Evolutionary conservation across 371 early-diverging fungal species (phyloP), one percentile per base, ranked within the genome.

Genomic region (Haplosporangium sp.): DNA sequence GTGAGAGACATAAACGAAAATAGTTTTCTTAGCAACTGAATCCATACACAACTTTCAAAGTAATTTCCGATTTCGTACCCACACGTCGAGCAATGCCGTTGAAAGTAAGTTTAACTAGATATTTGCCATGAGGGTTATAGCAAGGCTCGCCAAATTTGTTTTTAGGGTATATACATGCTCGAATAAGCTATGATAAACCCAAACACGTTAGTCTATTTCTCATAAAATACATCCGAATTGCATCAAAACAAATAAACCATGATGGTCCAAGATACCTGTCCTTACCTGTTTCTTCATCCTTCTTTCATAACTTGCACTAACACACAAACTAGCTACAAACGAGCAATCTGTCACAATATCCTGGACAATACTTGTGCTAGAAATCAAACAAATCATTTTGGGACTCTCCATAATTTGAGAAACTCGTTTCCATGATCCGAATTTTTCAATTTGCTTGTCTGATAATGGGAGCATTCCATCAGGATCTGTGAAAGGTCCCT

Each of bases 261-360:
- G 27, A 27, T 27, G 27, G 27, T 27, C 27, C 10, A 58, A 20
- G 8, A 52, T 5, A 44, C 39, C 44, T 55, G 47, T 11, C 39
- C 19, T 17, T 74, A 91, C 92, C 85, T 91, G 92, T 63, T 92
- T 93, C 48, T 88, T 86, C 72, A 92, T 93, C 65, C 87, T 88
- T 13, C 85, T 82, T 72, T 97, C 96, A 73, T 96, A 95, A 37
- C 92, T 93, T 5, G 96, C 93, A 47, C 94, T 88, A 15, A 96
- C 96, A 75, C 94, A 94, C 19, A 97, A 76, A 34, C 96, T 95
- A 2, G 96, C 96, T 4, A 97, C 96, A 83, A 97, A 96, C 11
- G 96, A 96, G 76, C 97, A 97, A 84, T 97, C 96, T 1, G 95
- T 96, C 1, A 97, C 96, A 27, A 94, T 88, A 68, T 96, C 96